phyloP scores from a whole-genome alignment of 2,329 filamentous ascomycete species.

The Aspergillaceae sp. region DNA sequence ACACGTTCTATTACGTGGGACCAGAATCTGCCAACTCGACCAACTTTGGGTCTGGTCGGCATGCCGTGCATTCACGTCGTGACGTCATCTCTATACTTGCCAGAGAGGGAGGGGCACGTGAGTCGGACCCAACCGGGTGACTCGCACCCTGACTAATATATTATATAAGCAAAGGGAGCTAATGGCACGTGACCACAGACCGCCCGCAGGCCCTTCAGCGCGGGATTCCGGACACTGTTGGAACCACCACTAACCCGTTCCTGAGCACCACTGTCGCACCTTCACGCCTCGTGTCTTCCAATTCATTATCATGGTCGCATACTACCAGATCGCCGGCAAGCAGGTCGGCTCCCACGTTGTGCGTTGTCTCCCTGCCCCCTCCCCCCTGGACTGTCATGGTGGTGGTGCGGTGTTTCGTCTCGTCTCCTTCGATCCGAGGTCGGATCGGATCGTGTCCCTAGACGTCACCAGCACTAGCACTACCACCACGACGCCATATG shows the following conservation, averaged over 20 bases:
- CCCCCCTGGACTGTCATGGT: background rate
- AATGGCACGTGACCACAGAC: background rate
- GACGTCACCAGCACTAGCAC: background rate
- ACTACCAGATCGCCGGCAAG: slow-evolving; percentile 44
- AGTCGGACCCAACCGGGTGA: too few species aligned
- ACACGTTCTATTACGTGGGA: too few species aligned
- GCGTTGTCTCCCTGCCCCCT: slow-evolving; percentile 21
- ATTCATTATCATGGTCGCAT: slow-evolving; percentile 41
- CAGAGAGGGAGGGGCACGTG: too few species aligned
- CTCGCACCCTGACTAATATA: too few species aligned
- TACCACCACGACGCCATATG: background rate
- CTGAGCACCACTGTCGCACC: background rate
- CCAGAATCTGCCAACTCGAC: slow-evolving; percentile 2
- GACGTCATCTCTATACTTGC: too few species aligned
- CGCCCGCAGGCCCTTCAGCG: slow-evolving; percentile 10
- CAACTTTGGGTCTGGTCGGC: too few species aligned
- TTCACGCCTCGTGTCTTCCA: slow-evolving; percentile 9
- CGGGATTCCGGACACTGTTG: slow-evolving; percentile 6
- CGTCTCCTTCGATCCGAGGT: background rate
- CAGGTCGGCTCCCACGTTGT: slow-evolving; percentile 46
- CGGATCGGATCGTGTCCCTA: background rate
- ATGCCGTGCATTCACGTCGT: too few species aligned
- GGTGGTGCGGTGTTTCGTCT: too few species aligned
- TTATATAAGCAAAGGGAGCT: too few species aligned
- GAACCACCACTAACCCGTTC: background rate